Evolutionary conservation across 257 asterid species (phyloP), one percentile per base, ranked within the genome.

Genomic region (Verbena officinalis): DNA sequence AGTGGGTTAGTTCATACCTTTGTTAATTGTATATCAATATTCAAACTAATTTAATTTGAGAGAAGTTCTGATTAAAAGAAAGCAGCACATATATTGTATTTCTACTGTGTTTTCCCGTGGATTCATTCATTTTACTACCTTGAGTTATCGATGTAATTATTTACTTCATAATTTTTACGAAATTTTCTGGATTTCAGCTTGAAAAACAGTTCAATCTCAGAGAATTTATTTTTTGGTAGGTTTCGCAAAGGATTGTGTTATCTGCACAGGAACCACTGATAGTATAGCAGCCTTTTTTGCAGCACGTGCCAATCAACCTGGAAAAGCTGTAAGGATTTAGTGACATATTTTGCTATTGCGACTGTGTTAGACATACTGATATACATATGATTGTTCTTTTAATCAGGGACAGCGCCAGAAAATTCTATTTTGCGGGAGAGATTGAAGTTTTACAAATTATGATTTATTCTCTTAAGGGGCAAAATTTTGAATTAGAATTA

Each of bases 221-320:
- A 43, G 48, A 7, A 65, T 63, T 31, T 53, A 21, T 60, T 4
- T 73, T 34, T 57, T 64, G 59, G 36, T 76, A 92, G 98, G 95
- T 65, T 92, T 83, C 59, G 59, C 89, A 30, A 69, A 87, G 81
- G 79, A 85, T 71, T 92, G 97, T 75, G 74, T 81, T 58, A 78
- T 87, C 70, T 85, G 98, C 86, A 79, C 96, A 3, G 98, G 98
- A 74, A 89, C 98, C 70, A 92, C 98, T 1, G 98, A 89, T 69
- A 92, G 98, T 73, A 82, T 92, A 46, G 97, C 97, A 67, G 98
- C 98, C 63, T 87, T 92, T 73, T 87, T 92, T 65, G 95, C 98
- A 14, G 96, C 97, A 70, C 84, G 94, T 10, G 96, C 89, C 48
- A 75, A 80, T 79, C 83, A 75, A 72, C 93, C 96, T 30, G 98